phyloP scores from a whole-genome alignment of 306 rosid genomes.

The Dryas drummondii region DNA sequence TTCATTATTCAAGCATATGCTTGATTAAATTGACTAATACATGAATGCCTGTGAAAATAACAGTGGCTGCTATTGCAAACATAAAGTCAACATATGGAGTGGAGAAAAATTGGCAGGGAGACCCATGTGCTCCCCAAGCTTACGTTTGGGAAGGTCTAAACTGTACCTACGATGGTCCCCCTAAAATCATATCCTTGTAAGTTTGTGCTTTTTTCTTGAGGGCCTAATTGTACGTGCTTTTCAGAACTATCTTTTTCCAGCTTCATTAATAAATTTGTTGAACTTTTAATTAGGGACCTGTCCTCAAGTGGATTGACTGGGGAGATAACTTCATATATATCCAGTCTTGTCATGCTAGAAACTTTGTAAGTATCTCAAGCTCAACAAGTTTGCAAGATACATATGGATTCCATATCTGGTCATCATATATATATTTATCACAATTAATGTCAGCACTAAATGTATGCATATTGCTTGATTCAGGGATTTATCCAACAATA shows the following conservation, averaged over 20 bases:
- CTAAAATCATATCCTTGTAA: constrained; percentile 41
- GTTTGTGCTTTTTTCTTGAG: not conserved
- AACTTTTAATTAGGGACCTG: constrained; percentile 30
- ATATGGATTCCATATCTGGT: not conserved
- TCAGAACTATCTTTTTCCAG: not conserved
- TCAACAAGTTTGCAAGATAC: not conserved
- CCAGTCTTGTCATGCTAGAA: constrained; percentile 29
- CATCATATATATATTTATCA: not conserved
- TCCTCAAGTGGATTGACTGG: constrained; percentile 46
- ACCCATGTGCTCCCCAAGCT: constrained; percentile 42
- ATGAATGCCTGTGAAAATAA: constrained; percentile 6
- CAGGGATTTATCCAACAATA: constrained; percentile 60
- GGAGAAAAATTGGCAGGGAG: constrained; percentile 50
- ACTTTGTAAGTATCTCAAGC: constrained; percentile 36
- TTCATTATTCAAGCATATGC: not conserved
- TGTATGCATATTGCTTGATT: not conserved
- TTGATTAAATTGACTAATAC: not conserved
- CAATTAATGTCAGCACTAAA: not conserved
- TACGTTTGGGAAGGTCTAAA: constrained; percentile 44
- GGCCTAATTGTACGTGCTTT: not conserved
- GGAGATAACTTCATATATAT: constrained; percentile 27
- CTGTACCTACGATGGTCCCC: constrained; percentile 35
- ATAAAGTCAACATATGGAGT: constrained; percentile 31
- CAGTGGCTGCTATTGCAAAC: constrained; percentile 40
- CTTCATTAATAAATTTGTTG: not conserved